A percentile compares a stretch with the other conserved stretches of the same genome.
Evolutionary conservation across 2,329 filamentous ascomycete genomes (phyloP).

Genomic region (Phyllosticta citrichinensis): DNA sequence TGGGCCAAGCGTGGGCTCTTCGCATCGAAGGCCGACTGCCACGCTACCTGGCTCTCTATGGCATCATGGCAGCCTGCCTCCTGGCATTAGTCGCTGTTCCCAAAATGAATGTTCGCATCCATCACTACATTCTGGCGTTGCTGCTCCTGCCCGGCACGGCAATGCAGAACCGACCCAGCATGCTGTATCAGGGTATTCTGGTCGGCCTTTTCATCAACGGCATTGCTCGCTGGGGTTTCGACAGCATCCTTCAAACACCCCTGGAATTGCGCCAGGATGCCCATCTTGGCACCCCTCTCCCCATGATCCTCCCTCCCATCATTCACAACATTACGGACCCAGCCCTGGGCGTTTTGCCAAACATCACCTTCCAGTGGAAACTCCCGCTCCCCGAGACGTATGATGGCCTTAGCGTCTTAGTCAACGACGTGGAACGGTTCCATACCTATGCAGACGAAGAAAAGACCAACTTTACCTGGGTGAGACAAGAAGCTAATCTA

Average conservation of each 20-base stretch:
- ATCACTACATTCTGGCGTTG: conserved; percentile 88
- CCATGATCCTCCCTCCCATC: conserved; percentile 31
- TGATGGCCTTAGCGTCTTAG: conserved; percentile 68
- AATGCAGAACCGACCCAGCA: conserved; percentile 73
- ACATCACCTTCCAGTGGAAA: conserved; percentile 55
- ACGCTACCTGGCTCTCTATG: conserved; percentile 68
- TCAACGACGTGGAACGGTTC: conserved; percentile 79
- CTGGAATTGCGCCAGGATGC: conserved; percentile 52
- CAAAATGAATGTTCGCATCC: conserved; percentile 72
- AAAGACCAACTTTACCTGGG: conserved; percentile 49
- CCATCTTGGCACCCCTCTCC: conserved; percentile 50
- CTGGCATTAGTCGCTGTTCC: conserved; percentile 63
- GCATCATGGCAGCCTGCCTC: conserved; percentile 55
- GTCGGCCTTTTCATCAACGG: conserved; percentile 91
- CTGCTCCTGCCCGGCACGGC: conserved; percentile 79
- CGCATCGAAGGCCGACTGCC: conserved; percentile 74
- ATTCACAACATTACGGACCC: conserved; percentile 38
- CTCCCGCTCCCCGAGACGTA: conserved; percentile 39
- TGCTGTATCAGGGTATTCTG: conserved; percentile 83
- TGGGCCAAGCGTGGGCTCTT: conserved; percentile 75
- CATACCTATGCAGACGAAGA: conserved; percentile 55
- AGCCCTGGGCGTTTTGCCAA: conserved; percentile 34
- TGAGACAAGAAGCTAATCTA: conserved; percentile 28
- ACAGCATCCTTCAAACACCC: conserved; percentile 75
- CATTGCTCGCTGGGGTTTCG: conserved; percentile 88